Base-by-base conservation (phyloP, 768 basidiomycete genomes). In the Podaxis sp. region DNA sequence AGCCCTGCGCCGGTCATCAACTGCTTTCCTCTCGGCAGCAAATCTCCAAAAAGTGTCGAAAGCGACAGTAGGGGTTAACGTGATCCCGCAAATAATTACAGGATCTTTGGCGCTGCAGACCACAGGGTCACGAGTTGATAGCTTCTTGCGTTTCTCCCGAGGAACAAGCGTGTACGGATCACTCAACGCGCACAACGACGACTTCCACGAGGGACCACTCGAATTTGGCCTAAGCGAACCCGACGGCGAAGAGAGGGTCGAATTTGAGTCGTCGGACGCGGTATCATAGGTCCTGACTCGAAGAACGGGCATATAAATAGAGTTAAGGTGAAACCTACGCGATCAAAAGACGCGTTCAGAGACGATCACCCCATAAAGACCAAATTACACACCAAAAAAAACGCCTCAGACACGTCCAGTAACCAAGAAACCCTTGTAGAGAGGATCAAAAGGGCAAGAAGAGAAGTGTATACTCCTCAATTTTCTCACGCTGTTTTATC, bases 31-130 rank as follows among this genome's bases (percentile, higher is more conserved):
- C 64, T 87, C 87, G 8, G 82, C 80, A 13, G 84, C 80, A 66
- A 83, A 82, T 13, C 75, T 68, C 84, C 84, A 88, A 68, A 88
- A 84, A 0, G 85, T 83, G 69, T 88, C 84, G 61, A 88, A 87
- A 13, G 79, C 82, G 33, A 80, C 73, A 0, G 85, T 84, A 1
- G 84, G 80, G 42, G 69, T 66, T 22, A 85, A 77, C 7, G 64
- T 66, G 13, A 77, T 69, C 15, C 80, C 79, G 30, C 70, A 73
- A 52, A 86, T 67, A 46, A 66, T 75, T 63, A 82, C 75, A 30
- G 69, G 36, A 42, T 60, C 65, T 11, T 4, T 15, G 17, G 39
- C 13, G 9, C 13, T 19, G 46, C n/a, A 22, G 8, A 26, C n/a
- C 36, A 38, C 33, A n/a, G 12, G 33, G 49, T 40, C 39, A 7